These are phyloP conservation scores for Russula sp. DNA, from an alignment of 768 basidiomycete species.

Conservation along the genomic window DNA sequence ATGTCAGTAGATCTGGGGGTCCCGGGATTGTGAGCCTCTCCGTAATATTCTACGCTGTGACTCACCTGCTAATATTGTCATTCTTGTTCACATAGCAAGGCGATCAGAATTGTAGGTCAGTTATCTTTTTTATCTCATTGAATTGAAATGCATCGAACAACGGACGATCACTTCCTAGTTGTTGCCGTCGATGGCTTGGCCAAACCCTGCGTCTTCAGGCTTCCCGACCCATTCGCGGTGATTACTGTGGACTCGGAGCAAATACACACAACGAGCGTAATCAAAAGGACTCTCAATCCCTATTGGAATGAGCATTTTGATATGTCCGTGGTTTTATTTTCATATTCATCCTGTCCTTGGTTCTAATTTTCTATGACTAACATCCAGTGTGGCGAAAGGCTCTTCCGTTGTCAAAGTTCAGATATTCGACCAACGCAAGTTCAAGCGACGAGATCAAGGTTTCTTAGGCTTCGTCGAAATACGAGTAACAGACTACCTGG, in stretches of 20 bases:
- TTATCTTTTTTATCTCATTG: conserved; percentile 9
- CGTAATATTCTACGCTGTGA: not conserved
- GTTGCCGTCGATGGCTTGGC: conserved; percentile 93
- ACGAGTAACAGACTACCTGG: conserved; percentile 83
- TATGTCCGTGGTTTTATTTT: conserved; percentile 55
- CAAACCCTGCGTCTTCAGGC: conserved; percentile 92
- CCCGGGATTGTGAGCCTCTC: conserved; percentile 32
- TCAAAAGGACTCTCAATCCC: conserved; percentile 92
- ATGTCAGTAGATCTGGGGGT: conserved; percentile 35
- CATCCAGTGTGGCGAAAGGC: conserved; percentile 83
- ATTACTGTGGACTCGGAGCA: conserved; percentile 98
- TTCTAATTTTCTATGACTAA: conserved; percentile 4
- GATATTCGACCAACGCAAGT: conserved; percentile 99
- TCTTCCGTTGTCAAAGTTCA: conserved; percentile 99
- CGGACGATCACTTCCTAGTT: conserved; percentile 42
- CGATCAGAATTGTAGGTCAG: conserved; percentile 75
- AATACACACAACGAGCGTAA: conserved; percentile 94
- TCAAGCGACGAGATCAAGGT: conserved; percentile 97
- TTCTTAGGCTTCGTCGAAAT: conserved; percentile 98
- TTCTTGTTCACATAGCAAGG: conserved; percentile 50
- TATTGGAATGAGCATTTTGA: conserved; percentile 99
- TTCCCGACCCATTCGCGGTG: conserved; percentile 97
- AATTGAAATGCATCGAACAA: not conserved
- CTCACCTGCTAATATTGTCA: conserved; percentile 6
- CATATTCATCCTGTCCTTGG: conserved; percentile 6